phyloP scores from a whole-genome alignment of 2,329 filamentous ascomycete genomes.

The Fusarium luffae region DNA sequence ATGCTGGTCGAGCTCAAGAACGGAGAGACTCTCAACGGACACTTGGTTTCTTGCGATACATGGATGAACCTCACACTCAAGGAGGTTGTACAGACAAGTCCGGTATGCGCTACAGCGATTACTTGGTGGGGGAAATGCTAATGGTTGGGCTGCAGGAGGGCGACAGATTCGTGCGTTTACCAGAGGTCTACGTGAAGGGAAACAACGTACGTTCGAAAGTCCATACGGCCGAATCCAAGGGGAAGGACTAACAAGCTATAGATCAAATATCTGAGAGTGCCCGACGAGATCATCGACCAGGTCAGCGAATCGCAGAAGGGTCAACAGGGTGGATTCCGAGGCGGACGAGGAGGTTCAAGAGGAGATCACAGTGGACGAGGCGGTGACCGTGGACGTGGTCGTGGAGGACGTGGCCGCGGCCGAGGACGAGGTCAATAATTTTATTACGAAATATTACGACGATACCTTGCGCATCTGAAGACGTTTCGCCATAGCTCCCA shows the following conservation, averaged over 20 bases:
- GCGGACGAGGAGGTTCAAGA: slow-evolving; percentile 69
- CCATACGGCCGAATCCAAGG: not conserved
- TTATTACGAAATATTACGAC: slow-evolving; percentile 2
- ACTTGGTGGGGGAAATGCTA: slow-evolving; percentile 14
- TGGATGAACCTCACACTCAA: slow-evolving; percentile 99
- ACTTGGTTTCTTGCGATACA: slow-evolving; percentile 95
- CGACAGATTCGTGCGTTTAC: slow-evolving; percentile 90
- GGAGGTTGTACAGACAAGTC: slow-evolving; percentile 95
- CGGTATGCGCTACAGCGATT: slow-evolving; percentile 59
- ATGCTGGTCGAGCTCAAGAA: slow-evolving; percentile 99
- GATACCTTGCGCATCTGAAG: slow-evolving; percentile 9
- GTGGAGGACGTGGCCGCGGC: slow-evolving; percentile 53
- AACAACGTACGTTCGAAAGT: slow-evolving; percentile 79
- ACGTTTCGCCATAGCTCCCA: not conserved
- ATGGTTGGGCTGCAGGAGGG: slow-evolving; percentile 72
- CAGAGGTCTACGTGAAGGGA: slow-evolving; percentile 95
- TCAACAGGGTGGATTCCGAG: slow-evolving; percentile 71
- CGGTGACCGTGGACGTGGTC: slow-evolving; percentile 56
- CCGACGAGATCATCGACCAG: slow-evolving; percentile 94
- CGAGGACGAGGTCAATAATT: slow-evolving; percentile 51
- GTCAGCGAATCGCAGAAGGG: slow-evolving; percentile 92
- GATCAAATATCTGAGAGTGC: slow-evolving; percentile 98
- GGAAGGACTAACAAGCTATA: slow-evolving; percentile 52
- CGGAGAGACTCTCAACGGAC: slow-evolving; percentile 96
- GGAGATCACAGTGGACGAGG: slow-evolving; percentile 69